These are phyloP conservation scores for Nevesoporus exiguus DNA, from an alignment of 768 basidiomycete species.

Conservation along the genomic window DNA sequence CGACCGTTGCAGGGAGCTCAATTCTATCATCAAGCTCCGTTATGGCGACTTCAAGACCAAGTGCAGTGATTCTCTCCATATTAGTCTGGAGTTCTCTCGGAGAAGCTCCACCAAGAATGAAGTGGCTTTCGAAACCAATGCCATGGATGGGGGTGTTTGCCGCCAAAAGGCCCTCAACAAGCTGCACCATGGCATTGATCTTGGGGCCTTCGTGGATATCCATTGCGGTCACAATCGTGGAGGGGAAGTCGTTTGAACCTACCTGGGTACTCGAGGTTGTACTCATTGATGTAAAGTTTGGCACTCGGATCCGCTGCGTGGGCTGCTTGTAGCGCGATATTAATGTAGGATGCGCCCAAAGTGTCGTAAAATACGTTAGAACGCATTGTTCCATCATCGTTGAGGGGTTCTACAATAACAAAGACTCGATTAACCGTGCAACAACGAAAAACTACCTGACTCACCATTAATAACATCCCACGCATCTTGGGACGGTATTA, in stretches of 20 bases:
- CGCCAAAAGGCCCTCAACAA: conserved; percentile 46
- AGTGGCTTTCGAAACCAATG: conserved; percentile 58
- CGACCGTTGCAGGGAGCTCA: conserved; percentile 45
- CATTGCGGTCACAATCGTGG: background rate
- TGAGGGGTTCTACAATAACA: conserved; percentile 24
- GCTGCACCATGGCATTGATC: conserved; percentile 50
- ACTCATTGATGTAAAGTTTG: conserved; percentile 35
- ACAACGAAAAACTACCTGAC: background rate
- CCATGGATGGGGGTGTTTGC: conserved; percentile 55
- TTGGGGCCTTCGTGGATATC: conserved; percentile 10
- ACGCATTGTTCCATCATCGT: conserved; percentile 58
- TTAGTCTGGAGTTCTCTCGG: conserved; percentile 42
- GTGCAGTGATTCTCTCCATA: conserved; percentile 49
- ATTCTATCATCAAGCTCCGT: conserved; percentile 69
- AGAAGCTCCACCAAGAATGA: conserved; percentile 57
- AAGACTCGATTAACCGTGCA: background rate
- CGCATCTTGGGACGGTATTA: conserved; percentile 9
- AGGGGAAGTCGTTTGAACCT: conserved; percentile 9
- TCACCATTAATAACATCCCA: conserved; percentile 24
- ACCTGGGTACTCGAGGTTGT: conserved; percentile 25
- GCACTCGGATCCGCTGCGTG: conserved; percentile 29
- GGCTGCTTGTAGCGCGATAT: conserved; percentile 43
- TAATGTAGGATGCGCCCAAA: conserved; percentile 47
- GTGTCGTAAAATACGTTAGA: conserved; percentile 50
- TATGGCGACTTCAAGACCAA: conserved; percentile 65